A percentile compares a stretch with the other conserved stretches of the same genome.
Conservation (phyloP, 768 basidiomycete genomes). For the Phylloporus sp. region DNA sequence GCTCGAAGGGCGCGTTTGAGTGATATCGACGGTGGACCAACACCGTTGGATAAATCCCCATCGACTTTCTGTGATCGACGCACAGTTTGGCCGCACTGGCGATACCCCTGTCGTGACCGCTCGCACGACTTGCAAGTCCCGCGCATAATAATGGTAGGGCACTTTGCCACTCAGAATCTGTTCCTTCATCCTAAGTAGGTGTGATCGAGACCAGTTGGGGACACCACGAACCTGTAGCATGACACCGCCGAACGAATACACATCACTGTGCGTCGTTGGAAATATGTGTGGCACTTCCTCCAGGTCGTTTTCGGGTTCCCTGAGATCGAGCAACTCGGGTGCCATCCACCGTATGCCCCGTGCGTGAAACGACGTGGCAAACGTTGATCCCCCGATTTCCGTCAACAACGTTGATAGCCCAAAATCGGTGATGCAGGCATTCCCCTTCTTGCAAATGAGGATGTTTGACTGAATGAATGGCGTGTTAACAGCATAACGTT, state of each 20-base stretch:
- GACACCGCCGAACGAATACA: slow-evolving; percentile 4
- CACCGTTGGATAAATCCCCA: slow-evolving; percentile 11
- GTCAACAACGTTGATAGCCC: slow-evolving; percentile 6
- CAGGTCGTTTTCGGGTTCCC: neutral
- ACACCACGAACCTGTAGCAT: neutral
- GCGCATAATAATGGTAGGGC: slow-evolving; percentile 10
- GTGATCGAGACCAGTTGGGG: neutral
- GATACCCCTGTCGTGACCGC: slow-evolving; percentile 1
- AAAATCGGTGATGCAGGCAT: slow-evolving; percentile 1
- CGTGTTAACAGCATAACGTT: neutral
- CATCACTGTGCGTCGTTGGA: neutral
- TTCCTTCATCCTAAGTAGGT: neutral
- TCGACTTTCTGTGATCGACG: neutral
- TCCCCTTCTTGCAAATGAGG: neutral
- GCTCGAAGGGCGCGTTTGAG: slow-evolving; percentile 27
- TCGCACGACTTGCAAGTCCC: slow-evolving; percentile 7
- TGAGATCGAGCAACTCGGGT: slow-evolving; percentile 1
- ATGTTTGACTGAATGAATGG: slow-evolving; percentile 1
- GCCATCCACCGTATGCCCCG: slow-evolving; percentile 1
- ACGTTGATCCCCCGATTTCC: neutral
- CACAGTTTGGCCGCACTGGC: neutral
- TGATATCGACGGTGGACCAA: slow-evolving; percentile 23
- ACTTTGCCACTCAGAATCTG: slow-evolving; percentile 7
- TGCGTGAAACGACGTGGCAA: neutral
- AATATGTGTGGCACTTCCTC: neutral